Evolutionary conservation across 1,284 basidiomycete species (phyloP).

Genomic region (Fomitopsis pinicola): DNA sequence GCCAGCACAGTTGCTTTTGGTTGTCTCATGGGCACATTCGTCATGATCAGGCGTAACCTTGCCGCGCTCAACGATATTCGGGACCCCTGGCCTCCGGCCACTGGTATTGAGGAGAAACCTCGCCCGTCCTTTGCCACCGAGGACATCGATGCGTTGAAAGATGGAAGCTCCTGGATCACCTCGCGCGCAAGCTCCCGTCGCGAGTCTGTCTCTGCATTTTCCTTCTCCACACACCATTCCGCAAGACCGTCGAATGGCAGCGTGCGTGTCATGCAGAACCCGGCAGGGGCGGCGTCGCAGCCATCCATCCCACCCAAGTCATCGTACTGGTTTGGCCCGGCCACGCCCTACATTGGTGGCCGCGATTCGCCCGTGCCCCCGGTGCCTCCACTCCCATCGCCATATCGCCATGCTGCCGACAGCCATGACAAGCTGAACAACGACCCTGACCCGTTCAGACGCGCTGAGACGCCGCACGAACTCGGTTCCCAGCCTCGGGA

Average conservation of each 20-base stretch:
- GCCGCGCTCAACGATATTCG: conserved; percentile 42
- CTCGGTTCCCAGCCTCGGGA: conserved; percentile 31
- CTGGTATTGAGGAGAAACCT: conserved; percentile 44
- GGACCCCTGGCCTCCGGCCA: conserved; percentile 54
- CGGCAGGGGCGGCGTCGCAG: conserved; percentile 34
- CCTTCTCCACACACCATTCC: conserved; percentile 55
- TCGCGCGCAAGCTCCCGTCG: conserved; percentile 54
- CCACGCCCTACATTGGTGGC: conserved; percentile 32
- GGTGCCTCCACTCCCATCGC: conserved; percentile 59
- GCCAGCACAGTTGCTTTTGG: conserved; percentile 48
- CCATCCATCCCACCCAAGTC: conserved; percentile 53
- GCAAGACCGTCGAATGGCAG: conserved; percentile 28
- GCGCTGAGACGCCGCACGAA: conserved; percentile 15
- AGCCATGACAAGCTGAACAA: conserved; percentile 30
- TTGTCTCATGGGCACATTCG: conserved; percentile 52
- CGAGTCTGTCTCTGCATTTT: conserved; percentile 61
- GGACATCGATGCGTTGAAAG: conserved; percentile 62
- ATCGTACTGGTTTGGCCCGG: conserved; percentile 53
- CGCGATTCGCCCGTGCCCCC: conserved; percentile 42
- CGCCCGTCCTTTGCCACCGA: conserved; percentile 61
- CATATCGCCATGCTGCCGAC: conserved; percentile 45
- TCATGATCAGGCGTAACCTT: conserved; percentile 61
- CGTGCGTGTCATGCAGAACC: conserved; percentile 31
- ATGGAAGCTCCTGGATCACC: conserved; percentile 73
- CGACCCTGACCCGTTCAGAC: conserved; percentile 61